phyloP scores from a whole-genome alignment of 176 grass and related monocot species.

The Themeda triandra region DNA sequence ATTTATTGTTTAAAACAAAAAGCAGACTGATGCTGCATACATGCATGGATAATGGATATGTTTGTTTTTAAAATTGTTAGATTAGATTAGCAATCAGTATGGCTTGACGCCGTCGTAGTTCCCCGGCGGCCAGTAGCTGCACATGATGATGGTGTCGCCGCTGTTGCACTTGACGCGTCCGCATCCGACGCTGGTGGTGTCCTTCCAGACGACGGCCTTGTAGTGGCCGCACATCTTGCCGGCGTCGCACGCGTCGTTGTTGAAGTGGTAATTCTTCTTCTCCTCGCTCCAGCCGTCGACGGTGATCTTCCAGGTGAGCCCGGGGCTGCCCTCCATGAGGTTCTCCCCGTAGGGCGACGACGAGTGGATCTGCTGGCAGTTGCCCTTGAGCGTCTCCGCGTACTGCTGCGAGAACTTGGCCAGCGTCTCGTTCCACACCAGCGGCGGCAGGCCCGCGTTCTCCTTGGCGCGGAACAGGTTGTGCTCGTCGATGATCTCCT shows the following conservation, averaged over 20 bases:
- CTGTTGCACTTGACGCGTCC: constrained; percentile 38
- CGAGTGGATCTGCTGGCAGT: constrained; percentile 67
- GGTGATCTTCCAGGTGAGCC: constrained; percentile 26
- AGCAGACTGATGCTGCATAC: neutral
- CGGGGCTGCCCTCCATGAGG: constrained; percentile 28
- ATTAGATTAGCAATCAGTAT: constrained; percentile 2
- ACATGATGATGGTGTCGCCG: constrained; percentile 41
- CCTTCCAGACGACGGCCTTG: constrained; percentile 61
- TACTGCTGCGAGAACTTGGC: constrained; percentile 52
- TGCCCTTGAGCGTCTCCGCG: constrained; percentile 33
- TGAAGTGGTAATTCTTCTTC: constrained; percentile 58
- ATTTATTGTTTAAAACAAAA: too few species aligned
- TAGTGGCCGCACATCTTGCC: constrained; percentile 61
- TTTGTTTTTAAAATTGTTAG: too few species aligned
- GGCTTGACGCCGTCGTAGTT: constrained; percentile 54
- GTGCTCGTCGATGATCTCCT: constrained; percentile 40
- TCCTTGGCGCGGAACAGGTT: constrained; percentile 39
- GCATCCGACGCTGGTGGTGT: constrained; percentile 46
- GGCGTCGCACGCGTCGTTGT: constrained; percentile 33
- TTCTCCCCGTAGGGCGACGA: constrained; percentile 67
- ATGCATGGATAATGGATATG: too few species aligned
- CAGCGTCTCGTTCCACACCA: constrained; percentile 51
- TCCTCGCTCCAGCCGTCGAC: constrained; percentile 58
- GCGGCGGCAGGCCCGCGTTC: neutral
- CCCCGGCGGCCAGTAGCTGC: constrained; percentile 62